Percentiles rank a stretch among this genome's conserved stretches.
These are phyloP conservation scores for Thalassiosira sp. DNA, from an alignment of 352 stramenopile species.

Conservation along the genomic window DNA sequence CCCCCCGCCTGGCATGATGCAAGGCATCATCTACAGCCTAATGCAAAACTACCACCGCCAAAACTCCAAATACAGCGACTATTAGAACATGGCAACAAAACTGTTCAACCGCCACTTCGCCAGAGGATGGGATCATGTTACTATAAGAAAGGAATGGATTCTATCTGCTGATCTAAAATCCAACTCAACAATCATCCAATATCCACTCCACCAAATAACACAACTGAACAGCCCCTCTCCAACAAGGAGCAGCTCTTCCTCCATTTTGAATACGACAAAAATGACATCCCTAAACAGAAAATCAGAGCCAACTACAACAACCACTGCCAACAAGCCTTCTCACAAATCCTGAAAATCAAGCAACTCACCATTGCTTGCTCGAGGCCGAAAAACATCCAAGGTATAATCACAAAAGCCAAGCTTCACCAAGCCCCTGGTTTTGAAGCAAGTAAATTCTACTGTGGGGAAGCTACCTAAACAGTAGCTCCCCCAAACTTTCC, in stretches of 20 bases:
- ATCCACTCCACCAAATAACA: background rate
- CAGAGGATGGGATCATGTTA: background rate
- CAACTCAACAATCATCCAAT: background rate
- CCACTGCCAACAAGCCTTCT: background rate
- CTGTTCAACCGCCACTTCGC: background rate
- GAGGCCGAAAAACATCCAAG: background rate
- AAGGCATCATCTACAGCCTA: constrained; percentile 1
- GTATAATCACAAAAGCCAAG: background rate
- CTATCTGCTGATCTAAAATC: background rate
- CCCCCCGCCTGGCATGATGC: constrained; percentile 13
- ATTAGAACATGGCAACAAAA: background rate
- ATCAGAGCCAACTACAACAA: background rate
- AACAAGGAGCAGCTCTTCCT: background rate
- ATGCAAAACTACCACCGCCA: background rate
- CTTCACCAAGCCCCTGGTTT: background rate
- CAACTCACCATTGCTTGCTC: background rate
- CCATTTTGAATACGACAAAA: background rate
- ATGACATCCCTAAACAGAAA: background rate
- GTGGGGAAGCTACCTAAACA: too few relatives aligned
- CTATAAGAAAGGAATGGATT: background rate
- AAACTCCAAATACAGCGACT: background rate
- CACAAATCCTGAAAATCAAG: background rate
- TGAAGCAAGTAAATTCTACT: constrained; percentile 1
- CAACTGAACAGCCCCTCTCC: background rate
- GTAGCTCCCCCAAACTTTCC: too few relatives aligned